Percentiles rank a stretch among this genome's conserved stretches.
Evolutionary conservation across 352 stramenopile genomes (phyloP).

Genomic region (Phytophthora constricta): DNA sequence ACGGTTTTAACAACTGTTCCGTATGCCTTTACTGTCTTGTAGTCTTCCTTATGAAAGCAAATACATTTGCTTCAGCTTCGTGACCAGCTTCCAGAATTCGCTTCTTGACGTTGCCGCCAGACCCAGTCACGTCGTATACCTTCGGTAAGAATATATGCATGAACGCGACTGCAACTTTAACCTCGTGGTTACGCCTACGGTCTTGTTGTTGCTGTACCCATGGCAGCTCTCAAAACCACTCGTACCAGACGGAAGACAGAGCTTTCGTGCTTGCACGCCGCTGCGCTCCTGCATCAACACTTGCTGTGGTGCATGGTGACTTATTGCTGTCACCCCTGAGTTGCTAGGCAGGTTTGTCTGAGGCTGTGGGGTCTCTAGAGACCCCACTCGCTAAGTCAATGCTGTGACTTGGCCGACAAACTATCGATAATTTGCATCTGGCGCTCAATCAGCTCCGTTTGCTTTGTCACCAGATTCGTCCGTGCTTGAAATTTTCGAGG

Average conservation of each 20-base stretch:
- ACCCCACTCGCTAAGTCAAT: not conserved
- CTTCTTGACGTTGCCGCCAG: no score
- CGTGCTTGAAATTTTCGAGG: not conserved
- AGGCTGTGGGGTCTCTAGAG: not conserved
- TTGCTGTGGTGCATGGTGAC: not conserved
- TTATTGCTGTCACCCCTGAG: not conserved
- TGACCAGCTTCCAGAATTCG: no score
- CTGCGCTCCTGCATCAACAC: not conserved
- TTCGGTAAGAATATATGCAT: no score
- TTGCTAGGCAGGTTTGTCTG: not conserved
- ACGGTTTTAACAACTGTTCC: no score
- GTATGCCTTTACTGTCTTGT: no score
- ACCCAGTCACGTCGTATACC: no score
- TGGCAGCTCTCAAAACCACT: not conserved
- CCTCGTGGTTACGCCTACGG: constrained; percentile 2
- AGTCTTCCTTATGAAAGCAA: no score
- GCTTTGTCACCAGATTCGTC: not conserved
- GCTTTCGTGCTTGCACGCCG: not conserved
- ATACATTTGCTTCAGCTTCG: no score
- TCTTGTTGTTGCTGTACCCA: not conserved
- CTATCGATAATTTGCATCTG: not conserved
- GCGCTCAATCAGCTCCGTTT: not conserved
- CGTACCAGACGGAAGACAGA: constrained; percentile 10
- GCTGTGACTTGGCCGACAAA: no score
- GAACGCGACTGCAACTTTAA: not conserved